Evolutionary conservation across 805 yeast species (phyloP).

Genomic region (Saccharomycopsis oosterbeekiorum): DNA sequence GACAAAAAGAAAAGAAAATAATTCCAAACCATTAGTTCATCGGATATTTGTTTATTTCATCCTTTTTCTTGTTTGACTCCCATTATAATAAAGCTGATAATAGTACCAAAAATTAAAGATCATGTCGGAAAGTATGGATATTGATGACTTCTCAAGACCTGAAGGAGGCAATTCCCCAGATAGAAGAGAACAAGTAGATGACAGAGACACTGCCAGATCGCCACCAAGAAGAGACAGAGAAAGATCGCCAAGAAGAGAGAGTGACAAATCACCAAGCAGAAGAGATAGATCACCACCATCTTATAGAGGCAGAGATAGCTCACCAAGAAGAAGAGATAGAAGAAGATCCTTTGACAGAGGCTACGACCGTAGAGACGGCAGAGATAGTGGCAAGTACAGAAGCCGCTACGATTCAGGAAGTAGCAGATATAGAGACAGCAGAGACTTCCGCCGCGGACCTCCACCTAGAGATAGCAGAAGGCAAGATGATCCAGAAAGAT

Average conservation of each 20-base stretch:
- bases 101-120: background rate
- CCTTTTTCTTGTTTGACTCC: too few species aligned
- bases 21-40: too few species aligned
- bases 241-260: conserved; percentile 2
- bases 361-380: conserved; percentile 25
- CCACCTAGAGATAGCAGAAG: conserved; percentile 17
- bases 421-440: conserved; percentile 18
- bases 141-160: conserved; percentile 44
- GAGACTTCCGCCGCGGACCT: conserved; percentile 19
- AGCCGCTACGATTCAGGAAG: conserved; percentile 25
- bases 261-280: conserved; percentile 15
- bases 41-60: too few species aligned
- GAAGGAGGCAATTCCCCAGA: conserved; percentile 20
- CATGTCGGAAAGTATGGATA: conserved; percentile 53
- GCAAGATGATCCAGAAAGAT: conserved; percentile 16
- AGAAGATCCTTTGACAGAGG: conserved; percentile 28
- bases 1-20: too few species aligned
- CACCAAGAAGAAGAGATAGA: conserved; percentile 34
- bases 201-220: conserved; percentile 13
- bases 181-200: conserved; percentile 18
- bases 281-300: conserved; percentile 13
- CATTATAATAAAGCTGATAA: background rate
- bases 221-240: conserved; percentile 16
- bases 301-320: conserved; percentile 27
- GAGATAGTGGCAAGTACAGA: conserved; percentile 24